phyloP scores from a whole-genome alignment of 768 basidiomycete genomes.

The Sporobolomyces roseus region DNA sequence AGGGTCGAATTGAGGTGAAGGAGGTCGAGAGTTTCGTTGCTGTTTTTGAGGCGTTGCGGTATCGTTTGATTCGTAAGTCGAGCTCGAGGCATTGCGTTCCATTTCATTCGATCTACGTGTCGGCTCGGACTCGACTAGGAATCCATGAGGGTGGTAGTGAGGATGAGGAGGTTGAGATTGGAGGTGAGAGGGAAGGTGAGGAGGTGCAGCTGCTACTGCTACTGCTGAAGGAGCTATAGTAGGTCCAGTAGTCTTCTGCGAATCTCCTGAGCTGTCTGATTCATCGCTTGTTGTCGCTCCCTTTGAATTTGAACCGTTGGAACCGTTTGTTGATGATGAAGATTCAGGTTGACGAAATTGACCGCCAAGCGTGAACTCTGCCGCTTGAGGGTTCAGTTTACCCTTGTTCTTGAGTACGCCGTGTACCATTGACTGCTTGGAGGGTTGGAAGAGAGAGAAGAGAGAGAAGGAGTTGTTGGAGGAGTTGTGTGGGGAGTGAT shows the following conservation, averaged over 20 bases:
- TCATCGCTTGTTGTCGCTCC: no score
- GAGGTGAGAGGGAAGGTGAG: no score
- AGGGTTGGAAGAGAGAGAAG: no score
- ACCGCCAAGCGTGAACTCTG: conserved; percentile 4
- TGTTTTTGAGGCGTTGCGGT: neutral
- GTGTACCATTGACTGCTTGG: conserved; percentile 3
- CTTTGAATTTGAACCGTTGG: no score
- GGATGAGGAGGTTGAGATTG: neutral
- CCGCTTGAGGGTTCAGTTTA: conserved; percentile 6
- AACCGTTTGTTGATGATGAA: neutral
- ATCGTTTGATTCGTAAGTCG: conserved; percentile 3
- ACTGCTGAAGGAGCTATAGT: no score
- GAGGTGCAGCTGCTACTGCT: no score
- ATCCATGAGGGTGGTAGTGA: conserved; percentile 1
- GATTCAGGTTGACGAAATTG: no score
- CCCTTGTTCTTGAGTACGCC: neutral
- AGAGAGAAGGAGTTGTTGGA: no score
- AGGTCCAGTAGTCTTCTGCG: no score
- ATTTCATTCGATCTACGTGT: neutral
- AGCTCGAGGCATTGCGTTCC: neutral
- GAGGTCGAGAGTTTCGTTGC: neutral
- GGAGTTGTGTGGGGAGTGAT: no score
- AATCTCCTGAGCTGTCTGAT: no score
- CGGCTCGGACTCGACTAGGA: neutral
- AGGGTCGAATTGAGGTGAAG: conserved; percentile 8